Evolutionary conservation across 345 rosid genomes (phyloP).

Genomic region (Camelina sativa): DNA sequence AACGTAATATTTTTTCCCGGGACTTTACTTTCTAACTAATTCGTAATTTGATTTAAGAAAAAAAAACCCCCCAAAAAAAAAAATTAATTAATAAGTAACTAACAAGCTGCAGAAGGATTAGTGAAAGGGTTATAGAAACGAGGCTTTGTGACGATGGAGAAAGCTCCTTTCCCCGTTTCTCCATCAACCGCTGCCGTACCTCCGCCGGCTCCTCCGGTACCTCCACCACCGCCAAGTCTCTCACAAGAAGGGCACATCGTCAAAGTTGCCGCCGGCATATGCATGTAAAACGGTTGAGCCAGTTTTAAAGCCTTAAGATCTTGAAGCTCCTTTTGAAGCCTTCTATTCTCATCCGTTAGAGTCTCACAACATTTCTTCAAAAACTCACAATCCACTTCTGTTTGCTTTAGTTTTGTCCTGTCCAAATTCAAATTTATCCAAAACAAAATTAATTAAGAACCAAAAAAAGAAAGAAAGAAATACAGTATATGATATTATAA

Average conservation of each 20-base stretch:
- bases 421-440: slow-evolving; percentile 1
- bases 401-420: slow-evolving; percentile 98
- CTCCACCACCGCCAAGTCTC: slow-evolving; percentile 54
- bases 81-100: slow-evolving; percentile 34
- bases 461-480: not conserved
- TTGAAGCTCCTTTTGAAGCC: slow-evolving; percentile 90
- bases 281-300: slow-evolving; percentile 71
- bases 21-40: slow-evolving; percentile 23
- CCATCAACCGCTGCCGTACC: slow-evolving; percentile 34
- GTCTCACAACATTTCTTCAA: slow-evolving; percentile 92
- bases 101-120: slow-evolving; percentile 91
- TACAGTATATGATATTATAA: not conserved
- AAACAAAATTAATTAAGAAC: not conserved
- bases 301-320: slow-evolving; percentile 68
- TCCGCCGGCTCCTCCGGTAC: slow-evolving; percentile 22
- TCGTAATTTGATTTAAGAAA: slow-evolving; percentile 18
- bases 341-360: slow-evolving; percentile 86
- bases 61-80: not conserved
- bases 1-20: slow-evolving; percentile 9
- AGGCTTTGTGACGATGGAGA: slow-evolving; percentile 50
- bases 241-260: slow-evolving; percentile 86
- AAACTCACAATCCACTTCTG: slow-evolving; percentile 94
- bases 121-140: slow-evolving; percentile 72
- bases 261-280: slow-evolving; percentile 78
- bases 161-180: slow-evolving; percentile 38